Evolutionary conservation across 208 protist genomes (phyloP), one percentile per base, ranked within the genome.

Genomic region (Angomonas desouzai): DNA sequence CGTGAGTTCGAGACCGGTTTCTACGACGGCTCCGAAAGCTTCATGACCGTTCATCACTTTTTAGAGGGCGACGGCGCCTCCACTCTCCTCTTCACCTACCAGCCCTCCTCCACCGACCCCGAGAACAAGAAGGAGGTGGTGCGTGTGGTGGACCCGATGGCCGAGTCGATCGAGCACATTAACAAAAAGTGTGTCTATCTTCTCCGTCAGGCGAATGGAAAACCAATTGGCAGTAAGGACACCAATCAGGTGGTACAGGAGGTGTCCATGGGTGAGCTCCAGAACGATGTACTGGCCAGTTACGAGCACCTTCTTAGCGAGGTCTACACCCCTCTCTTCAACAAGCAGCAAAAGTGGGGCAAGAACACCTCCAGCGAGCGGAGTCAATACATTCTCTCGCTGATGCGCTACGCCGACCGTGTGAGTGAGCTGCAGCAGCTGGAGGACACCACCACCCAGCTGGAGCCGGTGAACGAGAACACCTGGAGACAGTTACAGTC

Each of bases 251-350:
- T 83, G 0, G 82, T 95, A 63, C 89, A 95, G 63, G 87, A 94
- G 22, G 40, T 97, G 43, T 66, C 68, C 28, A 95, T 97, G 87
- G 92, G 92, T 9, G 67, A 87, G 29, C 78, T 97, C 48, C 77
- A 92, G 27, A 81, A 68, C 40, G 89, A 97, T 66, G 67, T 93
- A 18, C 73, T 95, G 40, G 70, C 78, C 22, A 93, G 88, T 69
- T 93, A 81, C 72, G 87, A 94, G 74, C 86, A 94, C 56, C 78
- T 97, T 27, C 68, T 95, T 20, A 93, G 81, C 55, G 89, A 97
- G 69, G 87, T 97, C 48, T 97, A 97, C 86, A 91, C 85, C 9
- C 92, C 92, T 18, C 65, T 96, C 55, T 81, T 97, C 70, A 93
- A 92, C 72, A 78, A 79, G 43, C 72, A 85, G 61, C 64, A 62